A percentile compares a stretch with the other conserved stretches of the same genome.
phyloP scores from a whole-genome alignment of 768 basidiomycete genomes.

The Boletellus emodensis region DNA sequence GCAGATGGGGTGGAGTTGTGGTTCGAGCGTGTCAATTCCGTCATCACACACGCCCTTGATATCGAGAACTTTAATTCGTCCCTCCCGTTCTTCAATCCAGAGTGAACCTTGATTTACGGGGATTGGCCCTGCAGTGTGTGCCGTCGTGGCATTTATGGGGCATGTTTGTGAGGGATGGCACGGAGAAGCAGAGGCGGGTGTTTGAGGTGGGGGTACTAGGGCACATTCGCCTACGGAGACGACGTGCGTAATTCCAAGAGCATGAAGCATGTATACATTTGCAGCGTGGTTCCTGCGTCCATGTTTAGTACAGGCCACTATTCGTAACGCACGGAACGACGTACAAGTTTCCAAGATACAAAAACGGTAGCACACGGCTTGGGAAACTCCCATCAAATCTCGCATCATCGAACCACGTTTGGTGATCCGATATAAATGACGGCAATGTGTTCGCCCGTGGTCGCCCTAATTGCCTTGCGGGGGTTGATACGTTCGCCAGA shows the following conservation, averaged over 20 bases:
- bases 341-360: conserved; percentile 93
- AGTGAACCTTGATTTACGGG: conserved; percentile 63
- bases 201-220: conserved; percentile 69
- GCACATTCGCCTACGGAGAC: conserved; percentile 97
- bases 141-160: conserved; percentile 12
- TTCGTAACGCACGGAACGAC: conserved; percentile 31
- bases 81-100: conserved; percentile 85
- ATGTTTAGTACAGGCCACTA: background rate
- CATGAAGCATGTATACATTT: conserved; percentile 94
- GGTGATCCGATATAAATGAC: conserved; percentile 64
- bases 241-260: conserved; percentile 94
- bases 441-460: conserved; percentile 72
- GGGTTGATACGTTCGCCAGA: conserved; percentile 1
- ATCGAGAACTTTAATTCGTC: conserved; percentile 85
- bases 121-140: conserved; percentile 42
- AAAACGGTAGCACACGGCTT: conserved; percentile 84
- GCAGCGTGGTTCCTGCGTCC: conserved; percentile 79
- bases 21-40: conserved; percentile 91
- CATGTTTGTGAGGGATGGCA: background rate
- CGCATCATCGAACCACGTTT: conserved; percentile 92
- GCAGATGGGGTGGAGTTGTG: conserved; percentile 82
- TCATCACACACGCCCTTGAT: conserved; percentile 94
- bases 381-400: conserved; percentile 96
- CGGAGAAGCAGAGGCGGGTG: conserved; percentile 7
- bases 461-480: conserved; percentile 35